A percentile compares a stretch with the other conserved stretches of the same genome.
phyloP scores from a whole-genome alignment of 1,284 basidiomycete genomes.

The Porodaedalea pini region DNA sequence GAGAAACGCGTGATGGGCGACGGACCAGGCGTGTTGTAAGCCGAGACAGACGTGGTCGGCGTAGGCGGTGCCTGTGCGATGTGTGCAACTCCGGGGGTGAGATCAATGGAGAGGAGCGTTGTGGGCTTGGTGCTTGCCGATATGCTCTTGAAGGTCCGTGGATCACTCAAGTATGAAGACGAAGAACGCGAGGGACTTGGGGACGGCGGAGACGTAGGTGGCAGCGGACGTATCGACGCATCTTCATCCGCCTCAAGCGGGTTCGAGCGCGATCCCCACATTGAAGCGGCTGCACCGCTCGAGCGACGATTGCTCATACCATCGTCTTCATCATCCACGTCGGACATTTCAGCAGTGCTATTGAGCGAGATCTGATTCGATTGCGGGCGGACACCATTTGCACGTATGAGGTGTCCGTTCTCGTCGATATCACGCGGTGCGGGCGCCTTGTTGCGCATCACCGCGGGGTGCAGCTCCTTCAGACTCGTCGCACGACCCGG shows the following conservation, averaged over 20 bases:
- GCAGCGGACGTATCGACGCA: conserved; percentile 81
- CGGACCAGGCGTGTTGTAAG: conserved; percentile 17
- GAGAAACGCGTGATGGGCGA: conserved; percentile 42
- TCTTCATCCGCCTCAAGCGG: conserved; percentile 83
- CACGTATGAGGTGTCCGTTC: conserved; percentile 32
- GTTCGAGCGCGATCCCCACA: conserved; percentile 67
- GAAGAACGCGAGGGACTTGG: conserved; percentile 79
- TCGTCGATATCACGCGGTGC: conserved; percentile 35
- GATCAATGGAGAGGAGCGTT: conserved; percentile 85
- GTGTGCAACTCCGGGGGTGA: conserved; percentile 78
- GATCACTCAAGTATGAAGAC: conserved; percentile 74
- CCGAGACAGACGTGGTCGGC: conserved; percentile 31
- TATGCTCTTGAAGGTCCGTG: conserved; percentile 76
- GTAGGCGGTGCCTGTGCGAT: conserved; percentile 82
- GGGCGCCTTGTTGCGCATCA: not conserved
- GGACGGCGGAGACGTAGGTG: conserved; percentile 80
- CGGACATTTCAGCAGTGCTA: conserved; percentile 44
- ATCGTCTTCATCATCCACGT: conserved; percentile 42
- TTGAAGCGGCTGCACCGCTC: conserved; percentile 60
- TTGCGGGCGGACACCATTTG: conserved; percentile 31
- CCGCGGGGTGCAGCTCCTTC: conserved; percentile 7
- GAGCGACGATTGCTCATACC: conserved; percentile 47
- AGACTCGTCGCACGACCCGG: conserved; percentile 8
- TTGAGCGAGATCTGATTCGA: conserved; percentile 64
- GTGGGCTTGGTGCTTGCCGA: conserved; percentile 94